These are phyloP conservation scores for Aphanomyces astaci DNA, from an alignment of 352 stramenopile species.

Conservation along the genomic window DNA sequence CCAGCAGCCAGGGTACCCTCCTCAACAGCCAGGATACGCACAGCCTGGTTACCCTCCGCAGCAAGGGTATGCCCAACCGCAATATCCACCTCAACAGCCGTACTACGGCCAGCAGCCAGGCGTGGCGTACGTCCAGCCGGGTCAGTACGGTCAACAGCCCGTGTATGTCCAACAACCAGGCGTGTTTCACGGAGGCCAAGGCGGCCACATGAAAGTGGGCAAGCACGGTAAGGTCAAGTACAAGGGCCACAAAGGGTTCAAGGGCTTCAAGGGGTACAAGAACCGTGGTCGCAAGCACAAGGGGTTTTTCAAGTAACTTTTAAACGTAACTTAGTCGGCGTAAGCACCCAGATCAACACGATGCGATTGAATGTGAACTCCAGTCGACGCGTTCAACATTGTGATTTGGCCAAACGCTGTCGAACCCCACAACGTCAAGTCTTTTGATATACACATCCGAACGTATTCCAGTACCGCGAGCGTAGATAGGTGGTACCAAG, in stretches of 20 bases:
- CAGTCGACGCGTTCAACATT: no score
- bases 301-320: constrained; percentile 9
- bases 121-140: neutral
- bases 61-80: neutral
- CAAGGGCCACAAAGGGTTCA: no score
- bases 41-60: neutral
- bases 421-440: constrained; percentile 79
- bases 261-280: no score
- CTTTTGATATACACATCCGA: constrained; percentile 35
- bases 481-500: constrained; percentile 32
- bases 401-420: constrained; percentile 63
- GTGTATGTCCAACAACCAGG: constrained; percentile 15
- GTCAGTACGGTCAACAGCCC: constrained; percentile 7
- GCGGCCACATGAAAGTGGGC: neutral
- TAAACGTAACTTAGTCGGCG: no score
- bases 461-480: constrained; percentile 73
- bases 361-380: no score
- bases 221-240: constrained; percentile 18
- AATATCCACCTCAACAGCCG: neutral
- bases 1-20: neutral
- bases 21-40: neutral
- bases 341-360: no score
- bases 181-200: neutral
- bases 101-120: neutral
- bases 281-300: no score